These are phyloP conservation scores for Coprinopsis strossmayeri DNA, from an alignment of 768 basidiomycete genomes.

Conservation along the genomic window DNA sequence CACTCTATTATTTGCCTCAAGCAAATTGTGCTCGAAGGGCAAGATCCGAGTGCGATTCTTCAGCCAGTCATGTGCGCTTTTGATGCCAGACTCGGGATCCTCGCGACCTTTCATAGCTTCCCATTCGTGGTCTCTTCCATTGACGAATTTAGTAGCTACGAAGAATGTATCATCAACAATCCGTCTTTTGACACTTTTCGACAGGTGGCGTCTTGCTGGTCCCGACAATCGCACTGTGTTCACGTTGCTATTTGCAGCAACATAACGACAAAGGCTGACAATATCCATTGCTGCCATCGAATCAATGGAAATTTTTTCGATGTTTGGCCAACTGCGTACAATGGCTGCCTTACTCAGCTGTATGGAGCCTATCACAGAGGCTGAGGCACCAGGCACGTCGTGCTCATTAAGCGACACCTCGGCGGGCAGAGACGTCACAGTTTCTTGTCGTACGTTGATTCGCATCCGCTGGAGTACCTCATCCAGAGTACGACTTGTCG, in stretches of 20 bases:
- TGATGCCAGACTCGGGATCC: background rate
- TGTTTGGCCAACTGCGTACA: conserved; percentile 1
- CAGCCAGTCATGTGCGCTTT: conserved; percentile 4
- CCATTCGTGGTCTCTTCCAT: background rate
- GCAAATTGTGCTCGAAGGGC: conserved; percentile 1
- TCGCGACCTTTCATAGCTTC: background rate
- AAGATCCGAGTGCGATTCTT: background rate
- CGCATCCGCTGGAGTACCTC: conserved; percentile 3
- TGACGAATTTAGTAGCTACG: conserved; percentile 1
- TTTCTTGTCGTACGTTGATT: conserved; percentile 1
- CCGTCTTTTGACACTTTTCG: conserved; percentile 6
- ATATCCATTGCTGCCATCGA: background rate
- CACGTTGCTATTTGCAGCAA: background rate
- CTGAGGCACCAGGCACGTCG: background rate
- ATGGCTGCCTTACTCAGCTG: too few relatives aligned
- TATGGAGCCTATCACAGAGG: background rate
- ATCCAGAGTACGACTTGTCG: conserved; percentile 6
- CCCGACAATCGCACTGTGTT: conserved; percentile 6
- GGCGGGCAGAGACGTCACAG: background rate
- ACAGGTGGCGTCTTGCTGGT: conserved; percentile 3
- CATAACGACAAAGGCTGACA: conserved; percentile 2
- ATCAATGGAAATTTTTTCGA: conserved; percentile 6
- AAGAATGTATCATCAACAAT: conserved; percentile 5
- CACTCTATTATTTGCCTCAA: background rate
- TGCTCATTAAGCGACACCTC: background rate